These are phyloP conservation scores for Microcyclosporella mali DNA, from an alignment of 2,329 filamentous ascomycete species.

Conservation along the genomic window DNA sequence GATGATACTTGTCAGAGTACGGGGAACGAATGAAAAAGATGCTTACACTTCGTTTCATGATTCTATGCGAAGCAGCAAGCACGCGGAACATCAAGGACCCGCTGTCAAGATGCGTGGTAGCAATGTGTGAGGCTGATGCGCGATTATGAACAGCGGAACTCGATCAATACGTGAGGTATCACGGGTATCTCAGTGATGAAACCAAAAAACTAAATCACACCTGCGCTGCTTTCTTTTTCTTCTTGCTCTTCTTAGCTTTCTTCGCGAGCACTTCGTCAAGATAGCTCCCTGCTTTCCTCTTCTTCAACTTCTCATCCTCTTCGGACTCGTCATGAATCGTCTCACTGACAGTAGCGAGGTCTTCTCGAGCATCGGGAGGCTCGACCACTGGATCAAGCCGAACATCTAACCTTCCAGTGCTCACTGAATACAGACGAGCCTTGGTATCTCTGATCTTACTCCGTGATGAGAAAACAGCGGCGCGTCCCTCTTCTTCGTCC, in stretches of 20 bases:
- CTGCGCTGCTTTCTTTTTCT: slow-evolving; percentile 33
- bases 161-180: neutral
- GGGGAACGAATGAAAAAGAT: too few species aligned
- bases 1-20: slow-evolving; percentile 4
- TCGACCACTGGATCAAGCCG: slow-evolving; percentile 10
- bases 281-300: slow-evolving; percentile 33
- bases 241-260: slow-evolving; percentile 47
- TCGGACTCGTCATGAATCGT: neutral
- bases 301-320: slow-evolving; percentile 12
- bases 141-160: too few species aligned
- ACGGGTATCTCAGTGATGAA: slow-evolving; percentile 2
- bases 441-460: slow-evolving; percentile 11
- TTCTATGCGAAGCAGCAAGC: neutral
- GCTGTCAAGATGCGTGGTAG: too few species aligned
- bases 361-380: slow-evolving; percentile 10
- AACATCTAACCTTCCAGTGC: slow-evolving; percentile 2
- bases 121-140: too few species aligned
- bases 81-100: too few species aligned
- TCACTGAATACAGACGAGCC: slow-evolving; percentile 8
- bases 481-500: slow-evolving; percentile 31
- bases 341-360: slow-evolving; percentile 9
- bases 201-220: neutral
- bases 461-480: slow-evolving; percentile 19
- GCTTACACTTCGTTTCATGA: neutral
- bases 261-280: slow-evolving; percentile 49